Base-by-base conservation (phyloP, 371 early-diverging fungal species). In the Rhizomucor pusillus region DNA sequence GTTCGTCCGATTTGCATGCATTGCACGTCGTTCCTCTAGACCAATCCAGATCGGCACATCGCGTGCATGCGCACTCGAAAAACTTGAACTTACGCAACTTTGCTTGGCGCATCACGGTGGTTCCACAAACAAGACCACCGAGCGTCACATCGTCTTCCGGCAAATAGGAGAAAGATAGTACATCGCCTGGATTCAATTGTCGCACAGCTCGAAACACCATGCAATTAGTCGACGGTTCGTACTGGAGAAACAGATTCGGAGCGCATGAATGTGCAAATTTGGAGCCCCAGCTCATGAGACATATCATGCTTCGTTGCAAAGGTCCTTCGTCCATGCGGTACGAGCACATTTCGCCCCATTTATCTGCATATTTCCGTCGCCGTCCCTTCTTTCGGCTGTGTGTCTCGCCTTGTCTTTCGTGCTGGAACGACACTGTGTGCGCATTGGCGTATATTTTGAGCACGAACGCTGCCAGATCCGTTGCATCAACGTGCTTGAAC, bases 381-480 rank as follows among this genome's bases (percentile, higher is more conserved):
- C 77, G 70, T 37, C 47, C 50, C 46, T 57, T 63, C 16, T 59
- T 64, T 6, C 35, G 29, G 5, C 50, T 35, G 36, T 77, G 77
- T 0, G 74, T 77, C 9, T 58, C 60, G 4, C 37, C 14, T 37
- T 51, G 58, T 46, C 77, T 62, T 9, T 34, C 52, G 43, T 61
- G 50, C 9, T 60, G 57, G 9, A 62, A 51, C 3, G 72, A 59
- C 11, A 77, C 70, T 0, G 77, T 77, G 43, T 77, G 77, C 1
- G 77, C 77, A 53, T 77, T 77, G 12, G 62, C 67, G 22, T 77
- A 77, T n/a, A 77, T 77, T 43, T 73, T 74, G 39, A 77, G 62
- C n/a, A 73, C 63, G 52, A 77, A 77, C 1, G 40, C 33, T 13
- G 56, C 43, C 20, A 77, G 49, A 18, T 66, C 61, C 1, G 50